Evolutionary conservation across 169 alveolate species (phyloP), one percentile per base, ranked within the genome.

Genomic region (Plasmodium gonderi): DNA sequence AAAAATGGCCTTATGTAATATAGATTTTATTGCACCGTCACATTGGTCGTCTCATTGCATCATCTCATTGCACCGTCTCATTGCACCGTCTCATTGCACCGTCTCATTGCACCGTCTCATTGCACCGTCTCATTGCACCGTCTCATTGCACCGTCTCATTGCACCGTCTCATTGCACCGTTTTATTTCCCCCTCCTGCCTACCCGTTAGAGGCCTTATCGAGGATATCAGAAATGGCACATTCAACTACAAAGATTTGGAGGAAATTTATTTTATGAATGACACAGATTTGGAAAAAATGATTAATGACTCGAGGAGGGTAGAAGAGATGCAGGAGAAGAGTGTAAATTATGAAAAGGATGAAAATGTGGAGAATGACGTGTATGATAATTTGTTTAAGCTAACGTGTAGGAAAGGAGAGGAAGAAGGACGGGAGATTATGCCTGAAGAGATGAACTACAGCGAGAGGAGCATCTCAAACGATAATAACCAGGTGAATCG

Each of bases 211-310:
- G 49, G 67, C 17, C 72, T 68, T 3, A 82, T 82, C 42, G 91
- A 82, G 36, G 54, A 82, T 38, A 82, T 82, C 44, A 26, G 91
- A 11, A 44, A 31, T 11, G 91, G 91, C 31, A 68, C 91, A 17
- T 82, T 68, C 64, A 42, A 82, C 60, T 82, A 82, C 81, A 82
- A 82, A 42, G 81, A 82, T 36, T 60, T 82, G 36, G 65, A 67
- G 42, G 91, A 82, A 44, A 33, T 82, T 23, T 69, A 82, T 38
- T 82, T 82, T 51, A 82, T 82, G 91, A 82, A 82, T 60, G 91
- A 82, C 64, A 23, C 29, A 20, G 91, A 82, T 31, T 45, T 82
- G 42, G 33, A 68, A 44, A 42, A 33, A 23, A 82, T 82, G 31
- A 17, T 82, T 44, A 82, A 36, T 44, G 91, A 69, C 2, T n/a